Percentiles rank a stretch among this genome's conserved stretches.
phyloP scores from a whole-genome alignment of 2,329 filamentous ascomycete genomes.

The Verticillium tricorpus region DNA sequence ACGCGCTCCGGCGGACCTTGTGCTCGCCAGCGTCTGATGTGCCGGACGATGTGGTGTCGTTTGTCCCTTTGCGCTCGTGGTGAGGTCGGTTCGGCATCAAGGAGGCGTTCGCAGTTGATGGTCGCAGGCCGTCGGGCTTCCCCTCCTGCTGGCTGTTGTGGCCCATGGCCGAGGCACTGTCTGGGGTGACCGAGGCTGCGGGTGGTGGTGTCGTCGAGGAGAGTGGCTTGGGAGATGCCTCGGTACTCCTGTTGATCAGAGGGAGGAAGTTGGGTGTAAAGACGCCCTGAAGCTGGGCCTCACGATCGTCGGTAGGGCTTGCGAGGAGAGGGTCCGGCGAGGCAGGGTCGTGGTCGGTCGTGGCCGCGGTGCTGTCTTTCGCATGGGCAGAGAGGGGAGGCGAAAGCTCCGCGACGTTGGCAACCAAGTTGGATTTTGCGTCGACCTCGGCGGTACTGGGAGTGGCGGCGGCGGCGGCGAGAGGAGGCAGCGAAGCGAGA shows the following conservation, averaged over 20 bases:
- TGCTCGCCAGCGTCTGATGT: slow-evolving; percentile 49
- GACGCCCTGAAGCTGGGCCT: slow-evolving; percentile 56
- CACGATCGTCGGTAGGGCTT: slow-evolving; percentile 45
- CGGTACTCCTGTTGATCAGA: slow-evolving; percentile 45
- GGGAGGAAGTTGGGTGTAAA: slow-evolving; percentile 61
- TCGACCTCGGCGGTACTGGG: slow-evolving; percentile 7
- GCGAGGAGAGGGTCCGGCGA: slow-evolving; percentile 20
- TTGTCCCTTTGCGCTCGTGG: slow-evolving; percentile 35
- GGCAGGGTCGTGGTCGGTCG: slow-evolving; percentile 7
- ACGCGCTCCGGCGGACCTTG: slow-evolving; percentile 48
- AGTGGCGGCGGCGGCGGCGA: slow-evolving; percentile 16
- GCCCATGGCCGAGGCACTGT: slow-evolving; percentile 6
- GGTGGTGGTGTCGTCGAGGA: slow-evolving; percentile 9
- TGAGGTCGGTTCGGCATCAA: slow-evolving; percentile 22
- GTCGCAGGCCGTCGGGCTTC: background rate
- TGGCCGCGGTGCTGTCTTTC: background rate
- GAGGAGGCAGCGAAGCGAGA: slow-evolving; percentile 28
- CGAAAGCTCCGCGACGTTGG: background rate
- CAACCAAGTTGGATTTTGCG: slow-evolving; percentile 6
- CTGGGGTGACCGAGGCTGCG: slow-evolving; percentile 7
- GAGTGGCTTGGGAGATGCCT: slow-evolving; percentile 20
- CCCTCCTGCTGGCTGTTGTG: slow-evolving; percentile 1
- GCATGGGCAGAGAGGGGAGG: background rate
- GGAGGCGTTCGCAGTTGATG: slow-evolving; percentile 9
- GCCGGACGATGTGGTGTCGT: slow-evolving; percentile 45